Evolutionary conservation across 148 eudicot species (phyloP).

Genomic region (Dianthus caryophyllus): DNA sequence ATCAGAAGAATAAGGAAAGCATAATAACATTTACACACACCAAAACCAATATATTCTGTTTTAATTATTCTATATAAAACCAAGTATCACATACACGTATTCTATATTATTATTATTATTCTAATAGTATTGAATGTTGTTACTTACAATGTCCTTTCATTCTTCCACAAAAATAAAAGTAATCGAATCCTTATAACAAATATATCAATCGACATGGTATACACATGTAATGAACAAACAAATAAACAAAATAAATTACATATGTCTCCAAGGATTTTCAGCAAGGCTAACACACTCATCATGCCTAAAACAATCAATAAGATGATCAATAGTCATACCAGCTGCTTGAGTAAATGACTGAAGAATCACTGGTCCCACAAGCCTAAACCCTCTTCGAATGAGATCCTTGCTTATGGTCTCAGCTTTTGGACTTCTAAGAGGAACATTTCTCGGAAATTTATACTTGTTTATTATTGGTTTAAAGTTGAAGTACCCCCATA

Average conservation of each 20-base stretch:
- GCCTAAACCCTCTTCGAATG: slow-evolving; percentile 63
- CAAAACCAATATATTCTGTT: too few species aligned
- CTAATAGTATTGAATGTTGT: too few species aligned
- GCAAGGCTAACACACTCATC: slow-evolving; percentile 78
- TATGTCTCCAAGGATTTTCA: slow-evolving; percentile 93
- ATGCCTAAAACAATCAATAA: slow-evolving; percentile 83
- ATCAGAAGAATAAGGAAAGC: too few species aligned
- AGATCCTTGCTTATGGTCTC: slow-evolving; percentile 87
- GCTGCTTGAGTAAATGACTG: slow-evolving; percentile 95
- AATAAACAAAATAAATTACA: slow-evolving; percentile 22
- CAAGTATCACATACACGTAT: too few species aligned
- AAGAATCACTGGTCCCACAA: slow-evolving; percentile 88
- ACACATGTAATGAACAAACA: neutral
- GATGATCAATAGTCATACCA: slow-evolving; percentile 94
- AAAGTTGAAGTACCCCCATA: slow-evolving; percentile 80
- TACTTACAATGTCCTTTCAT: neutral
- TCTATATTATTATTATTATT: too few species aligned
- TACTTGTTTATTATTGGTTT: slow-evolving; percentile 81
- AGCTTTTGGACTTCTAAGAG: slow-evolving; percentile 82
- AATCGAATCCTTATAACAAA: neutral
- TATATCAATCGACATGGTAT: neutral
- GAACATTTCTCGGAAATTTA: slow-evolving; percentile 81
- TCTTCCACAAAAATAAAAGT: neutral
- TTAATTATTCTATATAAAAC: too few species aligned
- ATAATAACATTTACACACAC: too few species aligned